phyloP scores from a whole-genome alignment of 345 rosid species.

The Psidium guajava region DNA sequence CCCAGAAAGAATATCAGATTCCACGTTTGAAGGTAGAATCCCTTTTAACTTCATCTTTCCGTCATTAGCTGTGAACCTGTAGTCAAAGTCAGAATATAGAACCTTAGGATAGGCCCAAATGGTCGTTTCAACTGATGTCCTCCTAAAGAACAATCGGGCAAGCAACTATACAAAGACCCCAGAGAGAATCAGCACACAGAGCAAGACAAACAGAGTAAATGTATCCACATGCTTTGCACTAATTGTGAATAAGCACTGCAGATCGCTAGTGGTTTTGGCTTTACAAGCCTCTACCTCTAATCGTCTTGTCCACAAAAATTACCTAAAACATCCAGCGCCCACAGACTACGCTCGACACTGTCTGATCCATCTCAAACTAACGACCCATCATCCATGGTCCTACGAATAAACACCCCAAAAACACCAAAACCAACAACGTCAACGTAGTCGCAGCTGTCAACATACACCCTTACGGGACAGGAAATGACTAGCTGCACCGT shows the following conservation, averaged over 20 bases:
- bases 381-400: neutral
- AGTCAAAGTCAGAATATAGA: neutral
- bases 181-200: neutral
- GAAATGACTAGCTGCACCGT: neutral
- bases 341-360: too few species aligned
- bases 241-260: neutral
- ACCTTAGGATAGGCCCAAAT: neutral
- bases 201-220: neutral
- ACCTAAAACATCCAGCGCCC: rapidly evolving
- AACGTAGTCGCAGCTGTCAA: neutral
- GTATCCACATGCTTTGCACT: neutral
- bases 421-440: neutral
- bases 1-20: constrained; percentile 55
- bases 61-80: constrained; percentile 72
- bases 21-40: constrained; percentile 44
- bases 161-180: neutral
- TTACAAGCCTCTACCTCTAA: neutral
- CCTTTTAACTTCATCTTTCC: constrained; percentile 63
- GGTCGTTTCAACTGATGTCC: neutral
- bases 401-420: neutral
- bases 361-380: rapidly evolving
- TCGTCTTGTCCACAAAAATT: neutral
- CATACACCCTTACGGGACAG: neutral
- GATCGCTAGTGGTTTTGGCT: neutral
- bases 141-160: neutral